Base-by-base conservation (phyloP, 345 rosid genomes). In the Geranium rotundifolium region DNA sequence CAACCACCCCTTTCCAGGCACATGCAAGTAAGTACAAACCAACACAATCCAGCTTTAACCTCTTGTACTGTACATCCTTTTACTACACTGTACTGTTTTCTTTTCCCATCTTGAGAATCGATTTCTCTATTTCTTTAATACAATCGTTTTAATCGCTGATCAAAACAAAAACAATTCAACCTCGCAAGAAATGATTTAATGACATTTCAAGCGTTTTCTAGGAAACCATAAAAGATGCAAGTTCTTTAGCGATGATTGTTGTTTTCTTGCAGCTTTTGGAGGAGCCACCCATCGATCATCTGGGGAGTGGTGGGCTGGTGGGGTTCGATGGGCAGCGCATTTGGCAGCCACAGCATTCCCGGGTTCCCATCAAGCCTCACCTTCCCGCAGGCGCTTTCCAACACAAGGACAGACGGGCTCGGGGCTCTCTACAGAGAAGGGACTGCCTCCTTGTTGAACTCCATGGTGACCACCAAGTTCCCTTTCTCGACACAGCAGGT, bases 271-370 rank as follows among this genome's bases (percentile, higher is more conserved):
- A 93, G 99, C 72, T 93, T 82, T 85, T 93, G 99, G 99, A 90
- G 85, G 72, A 83, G 66, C 72, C 91, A 93, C 72, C 99, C 99
- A 0, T 69, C 77, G 2, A 16, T 93, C 65, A 81, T 90, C 60
- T 88, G 87, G 87, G 89, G 95, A 7, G 19, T 93, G 17, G 70
- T 93, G 17, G 99, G 99, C 9, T 90, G 96, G 97, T 93, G 84
- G 84, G 96, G 95, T 1, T 81, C 93, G 12, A n/a, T 85, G 56
- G 96, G 96, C 20, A 76, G 65, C 56, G 74, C 80, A 49, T 80
- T 90, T 19, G 96, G 95, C 3, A 73, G 65, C 50, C 54, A 73
- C 50, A 82, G 69, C 67, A 12, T 74, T 58, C 91, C 91, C 3
- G 91, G 90, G 18, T 60, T 84, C 31, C 89, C 88, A 13, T 19